A percentile compares a stretch with the other conserved stretches of the same genome.
Conservation (phyloP, 805 yeast genomes). For the Torulaspora gathmanii region DNA sequence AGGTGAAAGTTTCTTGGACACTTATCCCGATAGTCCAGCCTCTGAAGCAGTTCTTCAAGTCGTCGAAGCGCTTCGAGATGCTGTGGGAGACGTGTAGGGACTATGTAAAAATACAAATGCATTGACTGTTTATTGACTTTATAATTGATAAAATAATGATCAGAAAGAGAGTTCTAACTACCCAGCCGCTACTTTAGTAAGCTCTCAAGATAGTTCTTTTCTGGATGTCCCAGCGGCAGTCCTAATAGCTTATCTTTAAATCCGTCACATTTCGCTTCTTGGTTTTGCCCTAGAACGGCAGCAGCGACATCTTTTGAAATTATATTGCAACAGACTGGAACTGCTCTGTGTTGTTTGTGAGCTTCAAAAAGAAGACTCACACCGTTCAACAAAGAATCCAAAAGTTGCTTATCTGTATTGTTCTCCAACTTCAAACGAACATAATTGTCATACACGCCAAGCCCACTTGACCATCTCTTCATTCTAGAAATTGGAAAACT, state of each 20-base stretch:
- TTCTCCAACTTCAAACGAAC: slow-evolving; percentile 34
- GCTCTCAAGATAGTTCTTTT: slow-evolving; percentile 35
- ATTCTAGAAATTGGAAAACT: slow-evolving; percentile 43
- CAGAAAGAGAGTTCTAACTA: slow-evolving; percentile 8
- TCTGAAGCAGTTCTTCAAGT: slow-evolving; percentile 79
- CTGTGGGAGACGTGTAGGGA: slow-evolving; percentile 36
- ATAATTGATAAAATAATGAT: not conserved
- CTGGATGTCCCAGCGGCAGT: slow-evolving; percentile 30
- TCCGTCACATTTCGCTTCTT: not conserved
- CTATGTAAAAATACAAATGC: not conserved
- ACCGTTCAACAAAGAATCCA: slow-evolving; percentile 43
- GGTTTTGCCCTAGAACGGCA: slow-evolving; percentile 6
- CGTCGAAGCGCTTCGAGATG: slow-evolving; percentile 64
- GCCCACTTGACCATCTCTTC: slow-evolving; percentile 52
- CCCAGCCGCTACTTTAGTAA: slow-evolving; percentile 3
- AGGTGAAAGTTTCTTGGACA: slow-evolving; percentile 80
- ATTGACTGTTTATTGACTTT: slow-evolving; percentile 1
- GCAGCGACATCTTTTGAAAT: slow-evolving; percentile 46
- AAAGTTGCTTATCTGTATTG: slow-evolving; percentile 19
- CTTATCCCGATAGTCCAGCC: slow-evolving; percentile 89
- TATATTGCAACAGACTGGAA: slow-evolving; percentile 48
- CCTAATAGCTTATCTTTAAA: slow-evolving; percentile 12
- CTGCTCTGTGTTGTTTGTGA: slow-evolving; percentile 30
- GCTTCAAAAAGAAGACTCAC: slow-evolving; percentile 41
- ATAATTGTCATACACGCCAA: slow-evolving; percentile 54